Conservation (phyloP, 495 filamentous ascomycete species). For the Geopyxis carbonaria region DNA sequence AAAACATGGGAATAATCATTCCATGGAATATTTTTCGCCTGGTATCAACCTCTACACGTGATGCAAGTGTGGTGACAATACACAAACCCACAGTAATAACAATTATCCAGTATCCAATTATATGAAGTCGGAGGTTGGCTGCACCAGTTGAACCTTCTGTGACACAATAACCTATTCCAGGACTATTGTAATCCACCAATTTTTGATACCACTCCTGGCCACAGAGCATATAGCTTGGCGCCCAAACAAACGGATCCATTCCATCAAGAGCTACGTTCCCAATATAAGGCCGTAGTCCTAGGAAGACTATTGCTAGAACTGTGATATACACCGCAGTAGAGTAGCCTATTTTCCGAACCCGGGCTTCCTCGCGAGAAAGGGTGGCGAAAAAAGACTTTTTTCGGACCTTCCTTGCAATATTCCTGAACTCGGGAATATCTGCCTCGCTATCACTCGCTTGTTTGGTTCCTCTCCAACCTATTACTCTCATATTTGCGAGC, state of each 20-base stretch:
- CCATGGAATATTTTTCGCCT: conserved; percentile 97
- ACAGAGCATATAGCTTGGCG: conserved; percentile 73
- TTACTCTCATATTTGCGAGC: conserved; percentile 4
- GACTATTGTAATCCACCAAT: conserved; percentile 18
- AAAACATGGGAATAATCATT: conserved; percentile 91
- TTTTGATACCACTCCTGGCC: conserved; percentile 42
- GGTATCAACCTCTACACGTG: conserved; percentile 73
- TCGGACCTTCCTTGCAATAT: conserved; percentile 3
- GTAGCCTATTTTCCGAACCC: conserved; percentile 78
- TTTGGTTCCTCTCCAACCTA: neutral
- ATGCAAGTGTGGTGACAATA: conserved; percentile 53
- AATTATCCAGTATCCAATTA: conserved; percentile 53
- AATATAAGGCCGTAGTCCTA: conserved; percentile 55
- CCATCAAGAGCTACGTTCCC: conserved; percentile 45
- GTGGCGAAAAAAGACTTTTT: conserved; percentile 17
- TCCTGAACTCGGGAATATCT: conserved; percentile 9
- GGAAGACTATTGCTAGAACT: conserved; percentile 45
- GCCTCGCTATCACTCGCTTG: conserved; percentile 20
- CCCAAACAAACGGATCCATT: conserved; percentile 81
- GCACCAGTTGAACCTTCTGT: conserved; percentile 13
- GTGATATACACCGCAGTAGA: conserved; percentile 57
- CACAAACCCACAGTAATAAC: conserved; percentile 54
- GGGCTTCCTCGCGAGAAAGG: conserved; percentile 45
- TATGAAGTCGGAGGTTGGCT: conserved; percentile 63
- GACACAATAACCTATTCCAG: conserved; percentile 19